Evolutionary conservation across 352 stramenopile genomes (phyloP).

Genomic region (Lagenidium sp.): DNA sequence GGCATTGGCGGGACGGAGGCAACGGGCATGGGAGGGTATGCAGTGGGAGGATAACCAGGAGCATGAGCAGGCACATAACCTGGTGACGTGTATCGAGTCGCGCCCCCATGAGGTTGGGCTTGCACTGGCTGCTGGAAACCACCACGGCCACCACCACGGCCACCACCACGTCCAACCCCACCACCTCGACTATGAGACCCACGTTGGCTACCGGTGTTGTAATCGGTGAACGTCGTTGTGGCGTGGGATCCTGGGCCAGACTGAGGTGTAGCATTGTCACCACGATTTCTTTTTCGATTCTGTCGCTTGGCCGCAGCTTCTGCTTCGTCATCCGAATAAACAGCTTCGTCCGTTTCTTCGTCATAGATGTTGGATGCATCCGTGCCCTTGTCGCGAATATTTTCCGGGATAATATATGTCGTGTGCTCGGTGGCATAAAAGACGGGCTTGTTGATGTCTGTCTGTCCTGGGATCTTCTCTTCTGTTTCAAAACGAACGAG

Average conservation of each 20-base stretch:
- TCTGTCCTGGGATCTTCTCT: conserved; percentile 52
- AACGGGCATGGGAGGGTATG: conserved; percentile 1
- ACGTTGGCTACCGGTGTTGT: conserved; percentile 8
- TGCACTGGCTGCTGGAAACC: conserved; percentile 3
- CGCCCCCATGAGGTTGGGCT: conserved; percentile 14
- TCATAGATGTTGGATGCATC: conserved; percentile 85
- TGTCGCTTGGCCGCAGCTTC: conserved; percentile 60
- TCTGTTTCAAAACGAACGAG: conserved; percentile 68
- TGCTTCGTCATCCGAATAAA: conserved; percentile 80
- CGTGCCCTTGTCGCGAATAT: conserved; percentile 74
- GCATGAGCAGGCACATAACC: conserved; percentile 9
- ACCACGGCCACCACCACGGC: conserved; percentile 10
- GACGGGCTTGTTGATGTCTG: conserved; percentile 27
- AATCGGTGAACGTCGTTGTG: conserved; percentile 11
- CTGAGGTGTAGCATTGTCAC: conserved; percentile 5
- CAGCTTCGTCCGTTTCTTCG: conserved; percentile 65
- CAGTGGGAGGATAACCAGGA: conserved; percentile 2
- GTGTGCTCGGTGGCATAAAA: conserved; percentile 74
- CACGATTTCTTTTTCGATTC: conserved; percentile 60
- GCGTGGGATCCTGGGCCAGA: not conserved
- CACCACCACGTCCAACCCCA: conserved; percentile 3
- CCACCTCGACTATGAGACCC: not conserved
- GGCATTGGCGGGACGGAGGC: too few relatives aligned
- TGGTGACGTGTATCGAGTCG: conserved; percentile 18
- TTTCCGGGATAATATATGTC: conserved; percentile 68